Evolutionary conservation across 108 stramenopile species (phyloP).

Genomic region (Skeletonema menzelii): DNA sequence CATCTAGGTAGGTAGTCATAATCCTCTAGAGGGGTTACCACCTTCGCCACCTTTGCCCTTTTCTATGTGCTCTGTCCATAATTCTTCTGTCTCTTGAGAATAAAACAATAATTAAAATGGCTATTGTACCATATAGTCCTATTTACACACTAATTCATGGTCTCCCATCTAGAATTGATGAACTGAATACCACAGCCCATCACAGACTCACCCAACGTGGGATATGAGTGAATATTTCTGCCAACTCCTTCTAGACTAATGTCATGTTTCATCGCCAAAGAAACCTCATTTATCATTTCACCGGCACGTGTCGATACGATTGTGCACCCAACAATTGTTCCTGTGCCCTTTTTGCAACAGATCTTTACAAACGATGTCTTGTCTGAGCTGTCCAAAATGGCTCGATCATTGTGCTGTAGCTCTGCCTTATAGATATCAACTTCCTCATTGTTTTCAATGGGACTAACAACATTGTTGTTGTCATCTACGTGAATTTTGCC

Average conservation of each 20-base stretch:
- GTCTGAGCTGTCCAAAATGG: constrained; percentile 81
- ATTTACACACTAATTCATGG: neutral
- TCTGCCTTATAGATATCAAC: constrained; percentile 63
- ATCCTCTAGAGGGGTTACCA: too few species aligned
- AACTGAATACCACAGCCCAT: constrained; percentile 83
- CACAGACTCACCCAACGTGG: constrained; percentile 87
- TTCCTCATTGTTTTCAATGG: constrained; percentile 10
- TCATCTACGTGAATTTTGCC: constrained; percentile 65
- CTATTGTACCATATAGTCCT: too few species aligned
- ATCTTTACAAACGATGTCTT: constrained; percentile 92
- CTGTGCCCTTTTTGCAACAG: constrained; percentile 78
- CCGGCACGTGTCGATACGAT: constrained; percentile 92
- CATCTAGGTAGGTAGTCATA: too few species aligned
- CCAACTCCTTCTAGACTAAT: constrained; percentile 82
- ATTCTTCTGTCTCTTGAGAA: too few species aligned
- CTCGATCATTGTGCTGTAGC: constrained; percentile 91
- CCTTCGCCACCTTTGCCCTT: too few species aligned
- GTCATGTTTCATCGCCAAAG: constrained; percentile 92
- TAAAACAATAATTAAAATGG: too few species aligned
- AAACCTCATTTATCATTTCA: constrained; percentile 93
- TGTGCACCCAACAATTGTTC: constrained; percentile 91
- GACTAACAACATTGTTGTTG: constrained; percentile 30
- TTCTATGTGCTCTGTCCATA: too few species aligned
- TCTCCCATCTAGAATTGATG: constrained; percentile 71
- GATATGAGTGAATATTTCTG: constrained; percentile 94